phyloP scores from a whole-genome alignment of 306 rosid species.

The Fragaria nilgerrensis region DNA sequence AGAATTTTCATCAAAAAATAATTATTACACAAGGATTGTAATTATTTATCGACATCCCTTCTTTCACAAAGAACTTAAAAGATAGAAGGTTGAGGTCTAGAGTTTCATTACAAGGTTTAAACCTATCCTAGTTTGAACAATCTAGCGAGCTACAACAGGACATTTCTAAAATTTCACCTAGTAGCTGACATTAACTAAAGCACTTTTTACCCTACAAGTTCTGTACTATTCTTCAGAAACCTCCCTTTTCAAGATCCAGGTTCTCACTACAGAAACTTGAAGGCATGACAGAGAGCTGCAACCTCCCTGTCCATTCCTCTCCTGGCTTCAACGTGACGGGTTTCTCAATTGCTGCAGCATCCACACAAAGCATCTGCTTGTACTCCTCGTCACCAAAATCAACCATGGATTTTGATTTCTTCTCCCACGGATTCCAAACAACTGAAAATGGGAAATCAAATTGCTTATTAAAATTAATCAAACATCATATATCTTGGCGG shows the following conservation, averaged over 20 bases:
- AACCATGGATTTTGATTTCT: constrained; percentile 73
- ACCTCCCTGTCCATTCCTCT: constrained; percentile 86
- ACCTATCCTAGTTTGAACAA: not conserved
- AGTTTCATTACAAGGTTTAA: not conserved
- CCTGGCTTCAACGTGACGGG: constrained; percentile 83
- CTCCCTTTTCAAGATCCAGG: constrained; percentile 48
- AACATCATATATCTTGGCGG: not conserved
- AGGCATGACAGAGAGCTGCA: constrained; percentile 76
- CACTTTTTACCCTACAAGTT: constrained; percentile 6
- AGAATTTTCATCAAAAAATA: too few relatives aligned
- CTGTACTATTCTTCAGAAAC: constrained; percentile 40
- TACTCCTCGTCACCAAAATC: constrained; percentile 93
- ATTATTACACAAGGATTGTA: not conserved
- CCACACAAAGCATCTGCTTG: constrained; percentile 89
- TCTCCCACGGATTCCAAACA: constrained; percentile 99
- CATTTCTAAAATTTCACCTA: not conserved
- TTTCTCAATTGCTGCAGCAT: constrained; percentile 78
- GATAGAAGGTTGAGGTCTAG: not conserved
- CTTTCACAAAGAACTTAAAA: not conserved
- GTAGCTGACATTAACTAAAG: not conserved
- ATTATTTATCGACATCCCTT: not conserved
- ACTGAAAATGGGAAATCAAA: constrained; percentile 30
- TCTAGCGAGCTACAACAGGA: constrained; percentile 7
- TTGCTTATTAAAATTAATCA: not conserved
- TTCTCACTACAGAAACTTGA: constrained; percentile 80